A percentile compares a stretch with the other conserved stretches of the same genome.
phyloP scores from a whole-genome alignment of 306 rosid species.

The Inga laurina region DNA sequence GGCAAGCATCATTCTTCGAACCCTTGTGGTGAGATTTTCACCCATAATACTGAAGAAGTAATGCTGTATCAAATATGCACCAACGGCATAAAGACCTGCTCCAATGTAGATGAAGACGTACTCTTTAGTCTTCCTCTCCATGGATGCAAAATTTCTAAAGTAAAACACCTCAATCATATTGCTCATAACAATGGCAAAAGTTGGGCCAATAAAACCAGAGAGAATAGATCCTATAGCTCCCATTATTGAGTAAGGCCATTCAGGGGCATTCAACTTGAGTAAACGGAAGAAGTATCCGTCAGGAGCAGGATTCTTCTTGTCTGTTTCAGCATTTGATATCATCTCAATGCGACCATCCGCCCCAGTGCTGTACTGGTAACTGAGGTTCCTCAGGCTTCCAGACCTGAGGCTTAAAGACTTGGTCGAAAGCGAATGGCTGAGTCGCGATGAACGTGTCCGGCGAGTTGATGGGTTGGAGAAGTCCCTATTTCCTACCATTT shows the following conservation, averaged over 20 bases:
- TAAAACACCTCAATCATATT: conserved; percentile 97
- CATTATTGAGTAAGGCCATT: conserved; percentile 99
- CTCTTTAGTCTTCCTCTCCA: conserved; percentile 94
- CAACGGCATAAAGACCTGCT: conserved; percentile 92
- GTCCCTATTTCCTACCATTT: conserved; percentile 83
- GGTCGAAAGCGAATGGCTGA: conserved; percentile 89
- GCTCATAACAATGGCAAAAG: conserved; percentile 98
- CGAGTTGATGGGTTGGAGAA: conserved; percentile 89
- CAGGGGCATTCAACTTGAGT: conserved; percentile 87
- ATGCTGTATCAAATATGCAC: conserved; percentile 94
- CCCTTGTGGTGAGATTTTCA: conserved; percentile 98
- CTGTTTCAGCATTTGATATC: conserved; percentile 95
- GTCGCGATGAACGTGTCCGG: conserved; percentile 77
- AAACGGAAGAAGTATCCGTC: conserved; percentile 76
- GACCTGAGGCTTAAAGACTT: conserved; percentile 92
- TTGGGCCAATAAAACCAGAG: conserved; percentile 94
- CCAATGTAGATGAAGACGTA: conserved; percentile 94
- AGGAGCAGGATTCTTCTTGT: conserved; percentile 85
- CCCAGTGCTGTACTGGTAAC: conserved; percentile 94
- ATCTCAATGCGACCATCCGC: conserved; percentile 97
- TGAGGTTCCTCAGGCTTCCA: conserved; percentile 88
- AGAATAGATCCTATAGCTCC: conserved; percentile 93
- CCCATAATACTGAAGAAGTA: conserved; percentile 98
- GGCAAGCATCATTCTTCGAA: conserved; percentile 99
- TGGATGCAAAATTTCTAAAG: conserved; percentile 68